Conservation (phyloP, 2,329 filamentous ascomycete genomes). For the Dactylellina leptospora region DNA sequence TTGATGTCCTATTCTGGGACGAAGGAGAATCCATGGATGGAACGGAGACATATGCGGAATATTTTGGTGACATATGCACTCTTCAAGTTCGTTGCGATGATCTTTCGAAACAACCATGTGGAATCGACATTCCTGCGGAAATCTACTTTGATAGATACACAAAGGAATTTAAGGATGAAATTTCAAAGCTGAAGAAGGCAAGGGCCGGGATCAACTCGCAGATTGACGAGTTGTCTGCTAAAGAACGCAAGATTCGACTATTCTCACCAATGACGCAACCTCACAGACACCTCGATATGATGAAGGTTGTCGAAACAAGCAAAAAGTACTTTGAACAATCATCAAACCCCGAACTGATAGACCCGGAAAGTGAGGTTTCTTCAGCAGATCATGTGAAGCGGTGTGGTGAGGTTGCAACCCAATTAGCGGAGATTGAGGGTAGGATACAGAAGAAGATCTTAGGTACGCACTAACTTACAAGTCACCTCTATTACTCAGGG, state of each 20-base stretch:
- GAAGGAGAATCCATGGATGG: slow-evolving; percentile 33
- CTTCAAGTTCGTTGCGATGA: slow-evolving; percentile 51
- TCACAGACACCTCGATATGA: slow-evolving; percentile 31
- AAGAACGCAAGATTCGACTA: slow-evolving; percentile 54
- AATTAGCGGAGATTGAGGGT: slow-evolving; percentile 54
- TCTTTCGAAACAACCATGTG: slow-evolving; percentile 44
- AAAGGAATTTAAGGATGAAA: slow-evolving; percentile 54
- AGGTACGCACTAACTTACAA: slow-evolving; percentile 39
- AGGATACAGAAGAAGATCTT: slow-evolving; percentile 55
- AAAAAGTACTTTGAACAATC: slow-evolving; percentile 46
- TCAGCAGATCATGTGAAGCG: slow-evolving; percentile 41
- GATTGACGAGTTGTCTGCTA: slow-evolving; percentile 54
- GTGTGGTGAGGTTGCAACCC: slow-evolving; percentile 46
- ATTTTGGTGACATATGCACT: slow-evolving; percentile 55
- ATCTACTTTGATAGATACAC: slow-evolving; percentile 57
- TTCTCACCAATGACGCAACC: slow-evolving; percentile 50
- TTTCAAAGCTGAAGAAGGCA: slow-evolving; percentile 52
- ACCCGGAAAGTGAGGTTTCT: slow-evolving; percentile 18
- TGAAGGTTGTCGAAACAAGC: slow-evolving; percentile 34
- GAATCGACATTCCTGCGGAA: slow-evolving; percentile 54
- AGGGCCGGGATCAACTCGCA: slow-evolving; percentile 53
- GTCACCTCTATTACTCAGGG: too few relatives aligned
- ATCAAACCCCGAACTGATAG: slow-evolving; percentile 35
- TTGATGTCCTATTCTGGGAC: slow-evolving; percentile 55
- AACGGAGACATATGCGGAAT: slow-evolving; percentile 53